Conservation (phyloP, 257 asterid species). For the Nicotiana otophora region DNA sequence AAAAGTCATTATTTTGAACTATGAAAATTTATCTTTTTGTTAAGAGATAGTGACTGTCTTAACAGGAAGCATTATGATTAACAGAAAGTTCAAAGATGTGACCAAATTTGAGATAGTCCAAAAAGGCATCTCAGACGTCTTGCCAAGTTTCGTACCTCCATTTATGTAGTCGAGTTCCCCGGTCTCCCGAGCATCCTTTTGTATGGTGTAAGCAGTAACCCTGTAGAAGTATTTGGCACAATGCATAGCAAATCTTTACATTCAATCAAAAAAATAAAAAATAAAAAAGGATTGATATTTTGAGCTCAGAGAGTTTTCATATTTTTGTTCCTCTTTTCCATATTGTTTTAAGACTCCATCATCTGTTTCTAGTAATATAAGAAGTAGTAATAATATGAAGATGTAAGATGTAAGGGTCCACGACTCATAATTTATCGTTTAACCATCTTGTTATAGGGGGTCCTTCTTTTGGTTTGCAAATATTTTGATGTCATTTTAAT, state of each 20-base stretch:
- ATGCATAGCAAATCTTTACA: background rate
- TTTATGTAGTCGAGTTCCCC: slow-evolving; percentile 93
- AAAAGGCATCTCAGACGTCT: no score
- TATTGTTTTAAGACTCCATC: no score
- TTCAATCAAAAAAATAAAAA: background rate
- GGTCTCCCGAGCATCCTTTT: slow-evolving; percentile 51
- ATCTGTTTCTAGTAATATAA: background rate
- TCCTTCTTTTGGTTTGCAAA: no score
- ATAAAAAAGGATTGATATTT: no score
- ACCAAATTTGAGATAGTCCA: no score
- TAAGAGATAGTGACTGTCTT: background rate
- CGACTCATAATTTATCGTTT: no score
- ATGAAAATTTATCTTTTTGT: background rate
- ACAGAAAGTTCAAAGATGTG: background rate
- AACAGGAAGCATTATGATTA: background rate
- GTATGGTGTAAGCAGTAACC: slow-evolving; percentile 69
- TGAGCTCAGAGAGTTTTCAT: no score
- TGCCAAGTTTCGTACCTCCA: slow-evolving; percentile 54
- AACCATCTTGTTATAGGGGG: no score
- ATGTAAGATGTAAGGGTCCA: no score
- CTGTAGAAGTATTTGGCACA: slow-evolving; percentile 24
- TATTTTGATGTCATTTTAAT: no score
- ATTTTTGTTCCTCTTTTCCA: no score
- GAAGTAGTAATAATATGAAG: background rate
- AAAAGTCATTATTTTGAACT: background rate